These are phyloP conservation scores for Pezicula carpinea DNA, from an alignment of 2,329 filamentous ascomycete species.

Conservation along the genomic window DNA sequence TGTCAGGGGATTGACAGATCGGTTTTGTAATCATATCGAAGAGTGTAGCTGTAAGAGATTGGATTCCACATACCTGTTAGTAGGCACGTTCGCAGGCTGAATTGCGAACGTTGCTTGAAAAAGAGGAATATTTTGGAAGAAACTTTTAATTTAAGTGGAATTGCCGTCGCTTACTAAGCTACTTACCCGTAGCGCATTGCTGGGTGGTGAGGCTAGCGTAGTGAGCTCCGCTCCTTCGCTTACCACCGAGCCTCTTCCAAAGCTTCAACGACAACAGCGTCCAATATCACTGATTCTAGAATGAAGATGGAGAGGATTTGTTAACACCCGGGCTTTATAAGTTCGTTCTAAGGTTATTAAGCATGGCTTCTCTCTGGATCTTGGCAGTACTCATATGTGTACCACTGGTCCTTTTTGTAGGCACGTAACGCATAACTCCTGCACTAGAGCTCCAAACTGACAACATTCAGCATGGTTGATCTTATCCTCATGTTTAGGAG, in stretches of 20 bases:
- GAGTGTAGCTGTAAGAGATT: not conserved
- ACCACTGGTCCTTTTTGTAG: constrained; percentile 22
- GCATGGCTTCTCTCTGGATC: constrained; percentile 20
- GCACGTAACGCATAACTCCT: constrained; percentile 14
- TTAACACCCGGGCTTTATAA: no score
- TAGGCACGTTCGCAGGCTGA: not conserved
- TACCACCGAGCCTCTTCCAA: no score
- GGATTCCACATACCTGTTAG: not conserved
- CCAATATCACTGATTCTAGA: no score
- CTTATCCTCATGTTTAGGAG: constrained; percentile 30
- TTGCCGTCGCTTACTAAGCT: not conserved
- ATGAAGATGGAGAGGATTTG: no score
- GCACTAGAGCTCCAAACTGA: not conserved
- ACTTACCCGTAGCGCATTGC: no score
- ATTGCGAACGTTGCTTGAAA: constrained; percentile 1
- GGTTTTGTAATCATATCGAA: constrained; percentile 57
- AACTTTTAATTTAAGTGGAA: not conserved
- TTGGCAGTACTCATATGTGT: constrained; percentile 18
- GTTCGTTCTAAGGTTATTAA: no score
- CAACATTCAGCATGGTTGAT: constrained; percentile 26
- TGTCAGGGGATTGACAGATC: constrained; percentile 86
- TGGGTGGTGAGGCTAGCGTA: no score
- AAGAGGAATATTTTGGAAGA: constrained; percentile 3
- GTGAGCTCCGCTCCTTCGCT: no score
- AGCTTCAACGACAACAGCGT: no score